Percentiles rank a stretch among this genome's conserved stretches.
phyloP scores from a whole-genome alignment of 1,284 basidiomycete species.

The Cutaneotrichosporon mucoides region DNA sequence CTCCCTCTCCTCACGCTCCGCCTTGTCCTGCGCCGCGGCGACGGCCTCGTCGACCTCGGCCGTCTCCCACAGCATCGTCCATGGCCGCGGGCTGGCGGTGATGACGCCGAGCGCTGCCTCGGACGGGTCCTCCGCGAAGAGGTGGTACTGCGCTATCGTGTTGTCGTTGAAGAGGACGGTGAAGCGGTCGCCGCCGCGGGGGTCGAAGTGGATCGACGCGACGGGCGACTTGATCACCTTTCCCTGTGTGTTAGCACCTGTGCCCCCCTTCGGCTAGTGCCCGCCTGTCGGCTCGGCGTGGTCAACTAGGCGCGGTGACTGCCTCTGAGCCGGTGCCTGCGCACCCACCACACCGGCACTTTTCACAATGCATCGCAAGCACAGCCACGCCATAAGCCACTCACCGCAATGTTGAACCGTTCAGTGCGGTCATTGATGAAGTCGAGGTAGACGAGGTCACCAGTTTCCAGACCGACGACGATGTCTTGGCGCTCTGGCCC shows the following conservation, averaged over 20 bases:
- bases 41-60: constrained; percentile 3
- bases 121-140: constrained; percentile 42
- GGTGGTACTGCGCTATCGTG: constrained; percentile 41
- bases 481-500: constrained; percentile 73
- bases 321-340: background rate
- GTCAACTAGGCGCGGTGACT: background rate
- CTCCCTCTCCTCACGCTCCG: background rate
- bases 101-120: constrained; percentile 21
- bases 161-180: constrained; percentile 81
- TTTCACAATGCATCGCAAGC: background rate
- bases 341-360: background rate
- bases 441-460: constrained; percentile 89
- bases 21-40: background rate
- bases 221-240: constrained; percentile 74
- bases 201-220: constrained; percentile 83
- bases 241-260: constrained; percentile 53
- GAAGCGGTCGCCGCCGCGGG: constrained; percentile 75
- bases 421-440: constrained; percentile 66
- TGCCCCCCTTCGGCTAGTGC: background rate
- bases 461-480: constrained; percentile 85
- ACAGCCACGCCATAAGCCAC: constrained; percentile 21
- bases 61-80: constrained; percentile 32
- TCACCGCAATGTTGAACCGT: constrained; percentile 84
- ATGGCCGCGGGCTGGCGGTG: constrained; percentile 30
- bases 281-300: background rate